A percentile compares a stretch with the other conserved stretches of the same genome.
These are phyloP conservation scores for Skeletonema costatum DNA, from an alignment of 108 stramenopile genomes.

Conservation along the genomic window DNA sequence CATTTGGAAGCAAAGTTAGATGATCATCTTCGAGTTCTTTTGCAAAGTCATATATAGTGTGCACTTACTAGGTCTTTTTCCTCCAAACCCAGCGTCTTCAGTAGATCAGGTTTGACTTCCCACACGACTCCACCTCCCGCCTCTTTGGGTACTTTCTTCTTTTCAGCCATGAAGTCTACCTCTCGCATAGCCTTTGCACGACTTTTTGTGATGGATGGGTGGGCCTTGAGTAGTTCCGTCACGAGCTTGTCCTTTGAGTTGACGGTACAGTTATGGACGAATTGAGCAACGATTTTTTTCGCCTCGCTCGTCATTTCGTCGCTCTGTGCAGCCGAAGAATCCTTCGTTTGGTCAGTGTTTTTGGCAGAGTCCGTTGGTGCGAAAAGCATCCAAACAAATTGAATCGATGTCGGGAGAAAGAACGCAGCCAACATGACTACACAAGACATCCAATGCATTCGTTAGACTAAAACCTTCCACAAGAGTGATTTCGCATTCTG, in stretches of 20 bases:
- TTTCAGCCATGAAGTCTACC: conserved; percentile 77
- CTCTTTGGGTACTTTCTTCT: conserved; percentile 54
- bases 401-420: conserved; percentile 22
- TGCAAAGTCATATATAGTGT: neutral
- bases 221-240: conserved; percentile 65
- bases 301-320: conserved; percentile 57
- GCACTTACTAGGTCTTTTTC: conserved; percentile 47
- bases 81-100: conserved; percentile 53
- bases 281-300: conserved; percentile 54
- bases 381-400: conserved; percentile 72
- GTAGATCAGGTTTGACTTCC: conserved; percentile 74
- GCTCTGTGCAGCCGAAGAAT: conserved; percentile 6
- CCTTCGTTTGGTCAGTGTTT: conserved; percentile 33
- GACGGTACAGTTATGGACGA: conserved; percentile 72
- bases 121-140: conserved; percentile 62
- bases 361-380: conserved; percentile 46
- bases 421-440: conserved; percentile 26
- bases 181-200: conserved; percentile 73
- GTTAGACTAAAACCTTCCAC: conserved; percentile 34
- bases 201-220: conserved; percentile 57
- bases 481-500: conserved; percentile 14
- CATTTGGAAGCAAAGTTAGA: neutral
- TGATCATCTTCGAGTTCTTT: neutral
- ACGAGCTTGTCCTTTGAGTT: conserved; percentile 76
- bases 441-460: conserved; percentile 28